Percentiles rank a stretch among this genome's conserved stretches.
Evolutionary conservation across 2,329 filamentous ascomycete species (phyloP).

Genomic region (Plenodomus lindquistii): DNA sequence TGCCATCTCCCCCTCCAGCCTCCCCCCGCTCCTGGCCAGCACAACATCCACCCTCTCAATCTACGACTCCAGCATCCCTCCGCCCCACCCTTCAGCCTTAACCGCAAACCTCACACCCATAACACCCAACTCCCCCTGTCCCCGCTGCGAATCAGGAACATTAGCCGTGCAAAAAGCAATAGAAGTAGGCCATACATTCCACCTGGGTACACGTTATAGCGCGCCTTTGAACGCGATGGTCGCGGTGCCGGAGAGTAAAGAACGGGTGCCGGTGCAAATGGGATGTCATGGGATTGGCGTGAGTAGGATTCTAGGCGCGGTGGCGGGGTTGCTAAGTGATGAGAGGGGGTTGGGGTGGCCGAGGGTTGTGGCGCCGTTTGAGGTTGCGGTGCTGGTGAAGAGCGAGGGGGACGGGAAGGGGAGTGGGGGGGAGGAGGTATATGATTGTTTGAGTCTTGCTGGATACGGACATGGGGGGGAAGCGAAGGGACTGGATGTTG

Average conservation of each 20-base stretch:
- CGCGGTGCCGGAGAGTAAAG: conserved; percentile 45
- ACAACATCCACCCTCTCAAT: conserved; percentile 18
- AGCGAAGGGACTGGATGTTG: conserved; percentile 1
- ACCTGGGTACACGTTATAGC: conserved; percentile 88
- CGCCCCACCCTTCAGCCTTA: conserved; percentile 1
- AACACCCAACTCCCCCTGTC: conserved; percentile 71
- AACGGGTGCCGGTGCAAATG: conserved; percentile 75
- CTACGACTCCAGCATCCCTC: conserved; percentile 23
- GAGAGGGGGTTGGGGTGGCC: conserved; percentile 81
- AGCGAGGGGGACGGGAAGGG: conserved; percentile 51
- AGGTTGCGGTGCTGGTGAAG: conserved; percentile 67
- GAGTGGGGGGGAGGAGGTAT: conserved; percentile 60
- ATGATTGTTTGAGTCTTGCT: conserved; percentile 69
- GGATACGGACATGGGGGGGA: no score
- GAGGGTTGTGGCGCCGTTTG: conserved; percentile 80
- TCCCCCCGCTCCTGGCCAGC: conserved; percentile 23
- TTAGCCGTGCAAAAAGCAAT: conserved; percentile 74
- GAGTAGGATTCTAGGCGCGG: conserved; percentile 84
- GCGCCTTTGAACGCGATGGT: conserved; percentile 70
- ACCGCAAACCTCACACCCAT: conserved; percentile 64
- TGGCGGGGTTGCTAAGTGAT: conserved; percentile 76
- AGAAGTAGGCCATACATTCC: conserved; percentile 93
- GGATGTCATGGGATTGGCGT: conserved; percentile 96
- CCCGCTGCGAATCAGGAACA: conserved; percentile 65
- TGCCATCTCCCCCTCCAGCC: conserved; percentile 58